Percentiles rank a stretch among this genome's conserved stretches.
phyloP scores from a whole-genome alignment of 2,329 filamentous ascomycete genomes.

The Cryphonectria nitschkei region DNA sequence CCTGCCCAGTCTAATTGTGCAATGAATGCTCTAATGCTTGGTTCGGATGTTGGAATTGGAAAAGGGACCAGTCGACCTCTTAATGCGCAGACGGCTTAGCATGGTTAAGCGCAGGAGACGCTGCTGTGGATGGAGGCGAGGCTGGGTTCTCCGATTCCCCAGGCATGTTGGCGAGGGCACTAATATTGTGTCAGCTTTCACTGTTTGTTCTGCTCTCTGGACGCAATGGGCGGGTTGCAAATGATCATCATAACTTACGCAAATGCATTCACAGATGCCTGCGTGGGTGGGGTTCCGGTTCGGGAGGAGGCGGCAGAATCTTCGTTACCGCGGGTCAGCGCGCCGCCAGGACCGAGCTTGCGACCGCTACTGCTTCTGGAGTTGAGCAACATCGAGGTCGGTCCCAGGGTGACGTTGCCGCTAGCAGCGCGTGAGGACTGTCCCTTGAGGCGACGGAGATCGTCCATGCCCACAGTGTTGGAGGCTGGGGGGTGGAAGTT shows the following conservation, averaged over 20 bases:
- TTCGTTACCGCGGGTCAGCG: constrained; percentile 74
- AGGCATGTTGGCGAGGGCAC: constrained; percentile 60
- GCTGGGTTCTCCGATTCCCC: constrained; percentile 62
- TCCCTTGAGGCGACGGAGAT: constrained; percentile 81
- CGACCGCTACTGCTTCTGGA: constrained; percentile 91
- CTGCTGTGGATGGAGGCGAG: constrained; percentile 71
- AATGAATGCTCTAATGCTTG: constrained; percentile 50
- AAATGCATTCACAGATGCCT: constrained; percentile 75
- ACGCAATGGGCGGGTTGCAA: not conserved
- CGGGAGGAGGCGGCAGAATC: constrained; percentile 88
- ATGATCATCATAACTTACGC: constrained; percentile 64
- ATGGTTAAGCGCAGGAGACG: constrained; percentile 69
- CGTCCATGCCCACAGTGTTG: constrained; percentile 89
- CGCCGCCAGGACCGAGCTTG: constrained; percentile 74
- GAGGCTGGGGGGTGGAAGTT: constrained; percentile 73
- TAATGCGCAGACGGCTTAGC: constrained; percentile 57
- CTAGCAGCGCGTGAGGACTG: constrained; percentile 61
- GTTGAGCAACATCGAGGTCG: constrained; percentile 77
- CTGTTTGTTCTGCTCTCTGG: no score
- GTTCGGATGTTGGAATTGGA: constrained; percentile 38
- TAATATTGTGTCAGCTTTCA: constrained; percentile 42
- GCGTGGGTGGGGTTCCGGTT: constrained; percentile 80
- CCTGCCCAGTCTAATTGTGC: constrained; percentile 54
- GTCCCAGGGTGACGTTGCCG: constrained; percentile 72
- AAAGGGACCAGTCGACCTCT: constrained; percentile 50